Evolutionary conservation across 1,284 basidiomycete genomes (phyloP).

Genomic region (Trametes pubescens): DNA sequence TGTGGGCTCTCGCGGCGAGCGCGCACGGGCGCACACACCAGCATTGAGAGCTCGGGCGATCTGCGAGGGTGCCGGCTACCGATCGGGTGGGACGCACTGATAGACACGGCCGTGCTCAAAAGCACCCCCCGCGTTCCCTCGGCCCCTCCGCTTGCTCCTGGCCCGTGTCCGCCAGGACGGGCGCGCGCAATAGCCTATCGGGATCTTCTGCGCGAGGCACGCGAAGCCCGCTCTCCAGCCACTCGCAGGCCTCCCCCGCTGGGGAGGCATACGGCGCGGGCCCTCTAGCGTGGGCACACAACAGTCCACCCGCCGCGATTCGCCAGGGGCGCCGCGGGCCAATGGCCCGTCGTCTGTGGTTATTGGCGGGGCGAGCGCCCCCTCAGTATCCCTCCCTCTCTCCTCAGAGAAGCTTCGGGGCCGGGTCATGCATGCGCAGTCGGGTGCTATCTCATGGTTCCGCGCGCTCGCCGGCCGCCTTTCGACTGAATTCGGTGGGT

Average conservation of each 20-base stretch:
- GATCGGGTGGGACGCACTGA: slow-evolving; percentile 34
- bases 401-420: slow-evolving; percentile 25
- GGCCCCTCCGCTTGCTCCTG: slow-evolving; percentile 31
- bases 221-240: slow-evolving; percentile 24
- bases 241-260: slow-evolving; percentile 9
- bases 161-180: slow-evolving; percentile 29
- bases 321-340: slow-evolving; percentile 22
- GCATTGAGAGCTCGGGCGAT: slow-evolving; percentile 15
- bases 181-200: slow-evolving; percentile 34
- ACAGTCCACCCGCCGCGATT: slow-evolving; percentile 23
- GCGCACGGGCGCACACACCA: not conserved
- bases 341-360: slow-evolving; percentile 19
- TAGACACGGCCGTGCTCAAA: slow-evolving; percentile 37
- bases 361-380: slow-evolving; percentile 12
- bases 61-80: slow-evolving; percentile 24
- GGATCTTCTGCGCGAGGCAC: slow-evolving; percentile 34
- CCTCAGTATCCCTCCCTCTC: not conserved
- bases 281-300: slow-evolving; percentile 22
- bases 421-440: slow-evolving; percentile 31
- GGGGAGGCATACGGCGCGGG: slow-evolving; percentile 22
- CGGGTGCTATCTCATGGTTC: slow-evolving; percentile 24
- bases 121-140: slow-evolving; percentile 33
- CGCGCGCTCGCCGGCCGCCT: slow-evolving; percentile 23
- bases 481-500: slow-evolving; percentile 18
- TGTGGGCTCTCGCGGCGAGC: slow-evolving; percentile 14